Evolutionary conservation across 2,329 filamentous ascomycete genomes (phyloP), one percentile per base, ranked within the genome.

Genomic region (Stemphylium beticola): DNA sequence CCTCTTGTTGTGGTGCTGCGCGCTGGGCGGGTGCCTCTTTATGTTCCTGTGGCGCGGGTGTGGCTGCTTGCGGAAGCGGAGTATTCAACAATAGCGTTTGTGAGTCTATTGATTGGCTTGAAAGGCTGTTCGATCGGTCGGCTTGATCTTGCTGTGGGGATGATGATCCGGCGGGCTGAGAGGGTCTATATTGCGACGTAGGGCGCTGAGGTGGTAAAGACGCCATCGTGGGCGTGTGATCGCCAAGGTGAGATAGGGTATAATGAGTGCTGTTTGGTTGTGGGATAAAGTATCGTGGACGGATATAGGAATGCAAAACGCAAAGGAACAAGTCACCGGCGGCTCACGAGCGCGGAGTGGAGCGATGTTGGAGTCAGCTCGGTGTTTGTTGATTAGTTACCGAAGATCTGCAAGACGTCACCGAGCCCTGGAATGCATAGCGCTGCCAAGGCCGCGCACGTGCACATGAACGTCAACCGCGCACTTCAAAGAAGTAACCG

Each of bases 81-180:
- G 71, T 71, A 59, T 78, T 76, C n/a, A 79, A 67, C 14, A 81
- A 71, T 26, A 81, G 68, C 12, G 78, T 79, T 55, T 80, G 76
- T 5, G 78, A 79, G 65, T 80, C 77, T 60, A 77, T 77, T 4
- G 77, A 80, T 38, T 68, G 70, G 6, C 71, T 69, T 2, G 76
- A 77, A 49, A 73, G 69, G 53, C 73, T 76, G 57, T 69, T 69
- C 24, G 73, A 69, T 34, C 70, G 73, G 20, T 59, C 55, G 8
- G 52, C 33, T 14, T 62, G 55, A 37, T 65, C 49, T 38, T 65
- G 62, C 41, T 66, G 60, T 15, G 60, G 45, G 36, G 57, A 53
- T 20, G 64, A 49, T 24, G 58, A 50, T 52, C 58, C 57, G 18
- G 65, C 53, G 37, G 67, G 53, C 14, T 68, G 68, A 12, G 73